phyloP scores from a whole-genome alignment of 176 grass and related monocot genomes.

The Stipa capillata region DNA sequence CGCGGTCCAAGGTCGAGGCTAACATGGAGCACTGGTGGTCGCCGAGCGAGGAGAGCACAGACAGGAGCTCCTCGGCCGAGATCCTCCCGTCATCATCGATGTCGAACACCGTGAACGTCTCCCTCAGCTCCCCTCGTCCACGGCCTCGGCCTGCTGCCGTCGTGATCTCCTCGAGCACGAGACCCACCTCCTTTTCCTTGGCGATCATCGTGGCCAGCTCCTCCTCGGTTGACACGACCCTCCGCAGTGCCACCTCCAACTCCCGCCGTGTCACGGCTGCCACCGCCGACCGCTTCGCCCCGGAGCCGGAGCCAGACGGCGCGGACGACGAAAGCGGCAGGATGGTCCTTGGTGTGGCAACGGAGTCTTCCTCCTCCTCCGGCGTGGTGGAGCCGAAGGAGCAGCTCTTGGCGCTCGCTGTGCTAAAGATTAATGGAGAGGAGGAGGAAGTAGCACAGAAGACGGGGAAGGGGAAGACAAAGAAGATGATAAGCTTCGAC shows the following conservation, averaged over 20 bases:
- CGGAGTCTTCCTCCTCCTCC: background rate
- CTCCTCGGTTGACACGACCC: constrained; percentile 28
- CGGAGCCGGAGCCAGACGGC: background rate
- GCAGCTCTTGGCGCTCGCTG: background rate
- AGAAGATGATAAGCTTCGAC: constrained; percentile 17
- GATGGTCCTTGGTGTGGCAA: constrained; percentile 19
- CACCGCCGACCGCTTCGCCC: background rate
- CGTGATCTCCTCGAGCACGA: constrained; percentile 6
- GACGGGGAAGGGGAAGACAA: background rate
- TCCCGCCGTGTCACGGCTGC: constrained; percentile 26
- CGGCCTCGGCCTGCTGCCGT: background rate
- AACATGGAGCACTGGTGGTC: constrained; percentile 42
- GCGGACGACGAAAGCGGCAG: background rate
- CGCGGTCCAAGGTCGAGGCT: no score
- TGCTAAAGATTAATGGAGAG: background rate
- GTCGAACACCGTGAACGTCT: constrained; percentile 68
- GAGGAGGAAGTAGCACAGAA: background rate
- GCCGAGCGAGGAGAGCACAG: constrained; percentile 46
- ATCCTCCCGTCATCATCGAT: constrained; percentile 67
- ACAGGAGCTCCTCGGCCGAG: constrained; percentile 67
- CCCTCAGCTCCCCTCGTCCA: constrained; percentile 53
- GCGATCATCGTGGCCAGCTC: constrained; percentile 39
- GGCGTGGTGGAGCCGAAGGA: constrained; percentile 22
- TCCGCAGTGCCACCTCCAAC: constrained; percentile 26
- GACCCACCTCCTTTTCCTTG: background rate